Base-by-base conservation (phyloP, 306 rosid genomes). In the Quercus dentata region DNA sequence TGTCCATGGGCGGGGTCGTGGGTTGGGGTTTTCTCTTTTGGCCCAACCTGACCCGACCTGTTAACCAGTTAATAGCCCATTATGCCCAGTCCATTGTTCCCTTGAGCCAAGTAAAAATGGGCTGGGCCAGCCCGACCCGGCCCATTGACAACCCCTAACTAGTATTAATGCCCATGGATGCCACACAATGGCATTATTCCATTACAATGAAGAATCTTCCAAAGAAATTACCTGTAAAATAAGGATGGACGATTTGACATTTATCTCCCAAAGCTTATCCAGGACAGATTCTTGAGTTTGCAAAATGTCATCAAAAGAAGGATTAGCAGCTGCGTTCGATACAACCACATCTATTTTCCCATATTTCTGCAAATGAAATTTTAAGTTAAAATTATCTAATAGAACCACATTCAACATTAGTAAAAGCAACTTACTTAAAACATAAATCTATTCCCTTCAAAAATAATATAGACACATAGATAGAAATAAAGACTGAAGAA, bases 251-350 rank as follows among this genome's bases (percentile, higher is more conserved):
- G 99, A 94, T 88, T 96, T 96, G 89, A 96, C 99, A 85, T 96
- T 96, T 74, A 93, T 84, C 69, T 95, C 99, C 98, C 99, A 95
- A 14, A 90, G 84, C 86, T 95, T 95, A 92, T 93, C 99, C 52
- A 95, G 97, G 71, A 88, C 85, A 2, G 93, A 61, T 25, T 96
- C 99, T 68, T 85, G 23, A 51, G 93, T 88, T 75, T 81, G 82
- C 89, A 96, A 82, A 69, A 96, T 87, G 77, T 84, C 7, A 27
- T 93, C 93, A 4, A 81, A 81, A 5, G 98, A 89, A 28, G 99
- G 99, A 91, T 93, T 96, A 31, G 90, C 92, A 68, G 98, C 99
- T 72, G 99, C 99, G 62, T 96, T 96, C 58, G 99, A 96, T 64
- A 96, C 98, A 52, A 96, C 78, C 63, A 93, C 93, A 80, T 95